Percentiles rank a stretch among this genome's conserved stretches.
phyloP scores from a whole-genome alignment of 495 filamentous ascomycete genomes.

The Penicillium bialowiezense region DNA sequence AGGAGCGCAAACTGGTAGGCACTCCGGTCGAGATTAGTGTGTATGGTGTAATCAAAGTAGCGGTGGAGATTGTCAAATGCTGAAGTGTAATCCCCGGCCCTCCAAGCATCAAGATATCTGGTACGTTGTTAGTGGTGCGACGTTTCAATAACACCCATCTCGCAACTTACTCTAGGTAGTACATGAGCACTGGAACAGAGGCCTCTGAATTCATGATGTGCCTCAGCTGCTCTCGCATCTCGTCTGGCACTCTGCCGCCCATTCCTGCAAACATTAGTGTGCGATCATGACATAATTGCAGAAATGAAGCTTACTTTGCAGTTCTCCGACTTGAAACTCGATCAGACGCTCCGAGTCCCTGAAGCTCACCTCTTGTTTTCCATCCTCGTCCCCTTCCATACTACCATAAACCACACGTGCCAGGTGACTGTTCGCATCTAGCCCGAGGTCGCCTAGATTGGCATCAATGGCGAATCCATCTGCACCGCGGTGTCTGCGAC shows the following conservation, averaged over 20 bases:
- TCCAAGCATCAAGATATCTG: slow-evolving; percentile 87
- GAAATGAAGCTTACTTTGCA: slow-evolving; percentile 65
- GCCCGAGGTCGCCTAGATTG: slow-evolving; percentile 47
- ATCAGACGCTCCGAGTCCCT: slow-evolving; percentile 82
- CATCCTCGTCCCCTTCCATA: slow-evolving; percentile 47
- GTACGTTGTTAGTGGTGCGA: slow-evolving; percentile 3
- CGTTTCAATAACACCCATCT: neutral
- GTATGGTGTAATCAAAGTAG: slow-evolving; percentile 97
- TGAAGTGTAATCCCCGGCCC: slow-evolving; percentile 82
- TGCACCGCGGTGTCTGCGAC: slow-evolving; percentile 60
- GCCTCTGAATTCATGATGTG: slow-evolving; percentile 63
- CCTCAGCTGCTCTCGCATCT: slow-evolving; percentile 63
- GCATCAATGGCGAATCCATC: slow-evolving; percentile 66
- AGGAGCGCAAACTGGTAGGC: slow-evolving; percentile 97
- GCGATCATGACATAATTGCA: neutral
- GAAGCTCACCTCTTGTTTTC: slow-evolving; percentile 55
- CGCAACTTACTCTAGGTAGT: slow-evolving; percentile 66
- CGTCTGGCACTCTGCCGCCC: slow-evolving; percentile 68
- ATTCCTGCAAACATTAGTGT: slow-evolving; percentile 44
- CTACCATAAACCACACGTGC: slow-evolving; percentile 62
- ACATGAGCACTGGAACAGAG: slow-evolving; percentile 65
- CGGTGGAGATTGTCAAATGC: slow-evolving; percentile 90
- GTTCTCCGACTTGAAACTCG: slow-evolving; percentile 81
- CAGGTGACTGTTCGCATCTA: slow-evolving; percentile 42
- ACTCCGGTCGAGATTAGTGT: slow-evolving; percentile 68